Percentiles rank a stretch among this genome's conserved stretches.
These are phyloP conservation scores for Petrea volubilis DNA, from an alignment of 257 asterid species.

Conservation along the genomic window DNA sequence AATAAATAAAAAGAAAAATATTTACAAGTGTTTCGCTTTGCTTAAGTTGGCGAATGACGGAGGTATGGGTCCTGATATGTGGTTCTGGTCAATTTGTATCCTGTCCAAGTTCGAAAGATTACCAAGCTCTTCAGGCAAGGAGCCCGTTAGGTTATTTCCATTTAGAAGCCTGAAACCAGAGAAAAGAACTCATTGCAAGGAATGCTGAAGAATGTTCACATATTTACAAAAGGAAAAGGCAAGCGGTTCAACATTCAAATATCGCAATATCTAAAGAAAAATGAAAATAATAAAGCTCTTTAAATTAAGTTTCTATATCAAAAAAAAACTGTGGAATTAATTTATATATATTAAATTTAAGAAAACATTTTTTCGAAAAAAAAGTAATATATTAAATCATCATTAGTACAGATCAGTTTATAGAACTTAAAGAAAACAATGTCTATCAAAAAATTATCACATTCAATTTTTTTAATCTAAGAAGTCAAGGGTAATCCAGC, in stretches of 20 bases:
- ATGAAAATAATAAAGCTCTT: slow-evolving; percentile 1
- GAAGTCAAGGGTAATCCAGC: too few species aligned
- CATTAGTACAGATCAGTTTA: too few species aligned
- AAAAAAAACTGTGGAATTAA: neutral
- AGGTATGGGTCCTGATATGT: slow-evolving; percentile 85
- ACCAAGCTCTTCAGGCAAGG: slow-evolving; percentile 95
- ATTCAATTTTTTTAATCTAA: too few species aligned
- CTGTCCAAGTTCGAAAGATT: slow-evolving; percentile 75
- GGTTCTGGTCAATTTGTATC: slow-evolving; percentile 92
- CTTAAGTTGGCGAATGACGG: slow-evolving; percentile 73
- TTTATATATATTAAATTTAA: too few species aligned
- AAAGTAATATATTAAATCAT: too few species aligned
- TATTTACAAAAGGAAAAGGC: neutral
- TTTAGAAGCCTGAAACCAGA: slow-evolving; percentile 75
- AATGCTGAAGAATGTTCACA: neutral
- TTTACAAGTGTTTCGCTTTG: slow-evolving; percentile 70
- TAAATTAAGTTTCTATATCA: neutral
- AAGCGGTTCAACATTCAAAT: neutral
- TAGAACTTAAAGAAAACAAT: too few species aligned
- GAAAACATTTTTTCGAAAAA: too few species aligned
- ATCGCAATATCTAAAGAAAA: neutral
- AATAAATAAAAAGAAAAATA: slow-evolving; percentile 15
- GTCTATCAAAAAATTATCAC: too few species aligned
- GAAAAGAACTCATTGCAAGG: slow-evolving; percentile 11
- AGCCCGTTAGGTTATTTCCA: slow-evolving; percentile 88